These are phyloP conservation scores for Brassica napus DNA, from an alignment of 345 rosid genomes.

Conservation along the genomic window Da-Ae NC_063449.1:28538501-28539000, in stretches of 20 bases:
- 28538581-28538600: not conserved
- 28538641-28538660: constrained; percentile 13
- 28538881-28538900: not conserved
- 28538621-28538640: not conserved
- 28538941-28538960: not conserved
- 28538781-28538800: constrained; percentile 33
- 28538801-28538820: constrained; percentile 34
- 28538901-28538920: not conserved
- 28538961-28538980: not conserved
- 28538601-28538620: not conserved
- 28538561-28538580: not conserved
- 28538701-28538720: not conserved
- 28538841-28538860: constrained; percentile 28
- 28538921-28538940: not conserved
- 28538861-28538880: not conserved
- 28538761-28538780: constrained; percentile 24
- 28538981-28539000: no score
- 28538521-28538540: not conserved
- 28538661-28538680: constrained; percentile 32
- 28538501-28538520: not conserved
- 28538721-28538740: not conserved
- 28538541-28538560: not conserved
- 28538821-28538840: constrained; percentile 15
- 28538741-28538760: not conserved
- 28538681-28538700: not conserved